Percentiles rank a stretch among this genome's conserved stretches.
phyloP scores from a whole-genome alignment of 2,329 filamentous ascomycete genomes.

The Diaporthe nobilis region DNA sequence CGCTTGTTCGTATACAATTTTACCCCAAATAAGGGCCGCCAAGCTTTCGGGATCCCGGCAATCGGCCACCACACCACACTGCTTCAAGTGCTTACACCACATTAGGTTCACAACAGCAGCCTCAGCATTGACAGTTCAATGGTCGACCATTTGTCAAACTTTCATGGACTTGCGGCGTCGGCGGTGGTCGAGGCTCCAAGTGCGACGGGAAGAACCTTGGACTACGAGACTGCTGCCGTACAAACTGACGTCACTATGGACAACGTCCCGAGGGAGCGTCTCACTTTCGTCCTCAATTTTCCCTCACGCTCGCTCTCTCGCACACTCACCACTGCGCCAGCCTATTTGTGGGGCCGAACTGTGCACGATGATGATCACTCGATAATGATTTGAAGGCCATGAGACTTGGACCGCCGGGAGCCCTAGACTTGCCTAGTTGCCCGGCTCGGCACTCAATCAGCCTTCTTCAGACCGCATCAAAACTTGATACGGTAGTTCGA shows the following conservation, averaged over 20 bases:
- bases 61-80: background rate
- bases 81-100: too few species aligned
- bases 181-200: background rate
- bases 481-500: background rate
- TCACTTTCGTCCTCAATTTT: background rate
- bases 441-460: slow-evolving; percentile 30
- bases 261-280: background rate
- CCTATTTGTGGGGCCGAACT: background rate
- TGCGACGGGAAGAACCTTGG: slow-evolving; percentile 25
- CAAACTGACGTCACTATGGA: slow-evolving; percentile 6
- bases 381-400: slow-evolving; percentile 5
- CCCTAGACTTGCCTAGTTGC: background rate
- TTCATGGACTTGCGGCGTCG: background rate
- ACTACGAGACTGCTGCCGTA: background rate
- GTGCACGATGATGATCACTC: slow-evolving; percentile 1
- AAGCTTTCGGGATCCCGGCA: slow-evolving; percentile 9
- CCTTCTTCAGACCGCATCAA: slow-evolving; percentile 19
- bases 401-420: background rate
- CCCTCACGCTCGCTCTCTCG: background rate
- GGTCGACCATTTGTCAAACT: slow-evolving; percentile 19
- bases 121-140: background rate
- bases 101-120: background rate
- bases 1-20: slow-evolving; percentile 36
- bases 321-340: background rate
- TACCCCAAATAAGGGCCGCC: slow-evolving; percentile 16